Base-by-base conservation (phyloP, 805 yeast genomes). In the Yueomyces sinensis region DNA sequence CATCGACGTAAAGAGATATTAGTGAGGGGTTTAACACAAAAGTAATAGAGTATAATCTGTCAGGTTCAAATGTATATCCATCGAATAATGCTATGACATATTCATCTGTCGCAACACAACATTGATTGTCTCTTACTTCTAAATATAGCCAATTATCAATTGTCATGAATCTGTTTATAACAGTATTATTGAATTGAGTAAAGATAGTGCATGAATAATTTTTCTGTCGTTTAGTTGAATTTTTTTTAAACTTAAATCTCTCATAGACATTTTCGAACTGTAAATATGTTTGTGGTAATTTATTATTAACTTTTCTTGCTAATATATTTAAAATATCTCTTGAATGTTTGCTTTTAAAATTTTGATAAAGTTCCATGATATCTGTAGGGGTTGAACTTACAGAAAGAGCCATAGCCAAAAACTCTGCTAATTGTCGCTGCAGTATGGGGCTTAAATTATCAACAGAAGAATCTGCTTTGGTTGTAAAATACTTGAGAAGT, bases 201-300 rank as follows among this genome's bases (percentile, higher is more conserved):
- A 54, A 54, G 13, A 47, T n/a, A n/a, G n/a, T n/a, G n/a, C n/a
- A n/a, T n/a, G n/a, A n/a, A n/a, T n/a, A n/a, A n/a, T n/a, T n/a
- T n/a, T n/a, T n/a, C n/a, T n/a, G n/a, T n/a, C n/a, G n/a, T n/a
- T n/a, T n/a, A n/a, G n/a, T n/a, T n/a, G n/a, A n/a, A n/a, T n/a
- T n/a, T n/a, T n/a, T n/a, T n/a, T n/a, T n/a, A n/a, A n/a, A n/a
- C n/a, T n/a, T n/a, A n/a, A n/a, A n/a, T n/a, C n/a, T 29, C 4
- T 51, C 30, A 16, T 53, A 49, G 4, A 54, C 36, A 31, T 56
- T 51, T 14, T 53, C 53, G 31, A 61, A 49, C 17, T 43, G 50
- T 31, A 61, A 36, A 32, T 43, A 51, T 11, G 49, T 46, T 34
- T 45, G 52, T 4, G 46, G 38, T n/a, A 34, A 17, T 9, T 42